Conservation (phyloP, 176 grass and related monocot species). For the Eragrostis nindensis region DNA sequence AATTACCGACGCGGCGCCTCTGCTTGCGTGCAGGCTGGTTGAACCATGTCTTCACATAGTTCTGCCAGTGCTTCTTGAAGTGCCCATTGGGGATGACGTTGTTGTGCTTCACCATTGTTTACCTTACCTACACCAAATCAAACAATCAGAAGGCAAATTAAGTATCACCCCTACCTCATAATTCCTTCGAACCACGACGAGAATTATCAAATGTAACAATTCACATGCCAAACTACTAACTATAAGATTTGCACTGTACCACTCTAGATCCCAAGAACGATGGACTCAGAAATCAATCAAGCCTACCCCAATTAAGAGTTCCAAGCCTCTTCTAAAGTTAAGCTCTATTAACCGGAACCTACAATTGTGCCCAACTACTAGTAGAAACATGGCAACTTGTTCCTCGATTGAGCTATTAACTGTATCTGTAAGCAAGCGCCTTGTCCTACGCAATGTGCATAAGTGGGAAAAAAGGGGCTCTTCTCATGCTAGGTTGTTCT, state of each 20-base stretch:
- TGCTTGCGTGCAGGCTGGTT: constrained; percentile 86
- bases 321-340: too few relatives aligned
- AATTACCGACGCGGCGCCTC: constrained; percentile 63
- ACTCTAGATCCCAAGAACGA: background rate
- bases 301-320: background rate
- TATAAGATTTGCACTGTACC: background rate
- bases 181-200: background rate
- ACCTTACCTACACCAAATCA: constrained; percentile 38
- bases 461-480: too few relatives aligned
- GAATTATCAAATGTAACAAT: background rate
- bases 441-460: too few relatives aligned
- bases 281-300: background rate
- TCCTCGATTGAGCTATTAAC: too few relatives aligned
- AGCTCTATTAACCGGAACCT: too few relatives aligned
- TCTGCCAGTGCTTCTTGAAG: constrained; percentile 85
- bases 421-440: too few relatives aligned
- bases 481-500: too few relatives aligned
- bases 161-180: background rate
- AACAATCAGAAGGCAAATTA: background rate
- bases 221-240: background rate
- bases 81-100: constrained; percentile 77
- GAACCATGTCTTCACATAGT: constrained; percentile 83
- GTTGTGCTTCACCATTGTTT: constrained; percentile 88
- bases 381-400: too few relatives aligned
- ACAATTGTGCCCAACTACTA: too few relatives aligned